Evolutionary conservation across 2,329 filamentous ascomycete species (phyloP).

Genomic region (Chaetomiaceae sp.): DNA sequence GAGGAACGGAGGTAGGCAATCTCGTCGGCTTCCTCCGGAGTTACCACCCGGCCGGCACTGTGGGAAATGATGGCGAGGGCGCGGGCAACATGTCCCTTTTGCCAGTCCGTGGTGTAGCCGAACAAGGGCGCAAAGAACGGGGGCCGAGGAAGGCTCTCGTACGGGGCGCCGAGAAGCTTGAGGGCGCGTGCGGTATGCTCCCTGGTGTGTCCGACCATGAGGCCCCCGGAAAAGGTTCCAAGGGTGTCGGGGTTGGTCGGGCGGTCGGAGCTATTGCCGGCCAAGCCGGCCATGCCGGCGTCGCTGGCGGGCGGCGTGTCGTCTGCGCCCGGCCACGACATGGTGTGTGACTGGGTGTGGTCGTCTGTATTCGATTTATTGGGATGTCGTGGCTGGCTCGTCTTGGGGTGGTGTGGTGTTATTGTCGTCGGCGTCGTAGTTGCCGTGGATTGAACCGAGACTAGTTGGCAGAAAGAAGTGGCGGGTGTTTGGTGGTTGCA

Average conservation of each 20-base stretch:
- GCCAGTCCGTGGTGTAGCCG: constrained; percentile 9
- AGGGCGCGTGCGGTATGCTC: constrained; percentile 6
- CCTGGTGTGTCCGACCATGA: not conserved
- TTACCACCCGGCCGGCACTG: constrained; percentile 9
- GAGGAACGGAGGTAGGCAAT: constrained; percentile 16
- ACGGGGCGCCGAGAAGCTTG: constrained; percentile 17
- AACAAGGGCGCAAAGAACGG: constrained; percentile 16
- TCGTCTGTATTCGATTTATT: not conserved
- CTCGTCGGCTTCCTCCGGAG: constrained; percentile 17
- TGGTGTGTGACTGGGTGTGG: not conserved
- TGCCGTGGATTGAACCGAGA: no score
- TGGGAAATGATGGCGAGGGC: constrained; percentile 1
- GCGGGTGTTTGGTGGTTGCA: no score
- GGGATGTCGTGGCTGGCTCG: not conserved
- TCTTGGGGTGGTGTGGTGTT: not conserved
- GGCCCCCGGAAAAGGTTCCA: not conserved
- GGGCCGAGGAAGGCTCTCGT: constrained; percentile 19
- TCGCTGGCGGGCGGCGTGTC: not conserved
- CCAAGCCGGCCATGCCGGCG: not conserved
- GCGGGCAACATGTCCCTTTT: constrained; percentile 7
- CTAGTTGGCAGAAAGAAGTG: no score
- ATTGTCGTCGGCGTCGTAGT: no score
- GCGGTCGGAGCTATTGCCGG: not conserved
- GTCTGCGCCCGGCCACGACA: constrained; percentile 13
- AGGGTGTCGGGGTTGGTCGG: constrained; percentile 1